Conservation (phyloP, 106 monocot genomes). For the Allium sativum region DNA sequence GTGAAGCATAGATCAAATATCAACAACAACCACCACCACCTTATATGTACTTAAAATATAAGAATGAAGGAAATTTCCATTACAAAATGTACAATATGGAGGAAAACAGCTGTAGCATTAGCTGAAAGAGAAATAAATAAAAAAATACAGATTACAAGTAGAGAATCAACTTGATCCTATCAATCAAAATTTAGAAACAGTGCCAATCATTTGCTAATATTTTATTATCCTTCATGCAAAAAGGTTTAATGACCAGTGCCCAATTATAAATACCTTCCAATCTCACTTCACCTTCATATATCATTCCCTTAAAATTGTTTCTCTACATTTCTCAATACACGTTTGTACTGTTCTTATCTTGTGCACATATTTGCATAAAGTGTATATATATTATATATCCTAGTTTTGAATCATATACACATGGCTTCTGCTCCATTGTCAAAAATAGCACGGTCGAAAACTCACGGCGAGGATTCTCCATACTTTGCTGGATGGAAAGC, state of each 20-base stretch:
- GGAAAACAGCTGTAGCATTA: constrained; percentile 11
- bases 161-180: neutral
- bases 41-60: neutral
- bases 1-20: neutral
- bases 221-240: constrained; percentile 16
- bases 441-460: constrained; percentile 13
- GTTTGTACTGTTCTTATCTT: neutral
- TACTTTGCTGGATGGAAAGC: constrained; percentile 67
- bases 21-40: constrained; percentile 9
- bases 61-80: constrained; percentile 1
- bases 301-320: neutral
- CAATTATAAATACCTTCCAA: constrained; percentile 5
- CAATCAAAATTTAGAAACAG: neutral
- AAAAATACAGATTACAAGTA: no score
- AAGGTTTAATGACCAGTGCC: neutral
- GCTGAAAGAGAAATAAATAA: no score
- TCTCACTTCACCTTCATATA: neutral
- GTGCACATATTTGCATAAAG: no score
- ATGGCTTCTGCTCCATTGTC: constrained; percentile 13
- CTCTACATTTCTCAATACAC: neutral
- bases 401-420: neutral
- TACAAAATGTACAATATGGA: neutral
- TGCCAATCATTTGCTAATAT: constrained; percentile 11
- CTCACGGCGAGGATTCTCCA: constrained; percentile 58
- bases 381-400: no score